Base-by-base conservation (phyloP, 495 filamentous ascomycete genomes). In the Tuber borchii region DNA sequence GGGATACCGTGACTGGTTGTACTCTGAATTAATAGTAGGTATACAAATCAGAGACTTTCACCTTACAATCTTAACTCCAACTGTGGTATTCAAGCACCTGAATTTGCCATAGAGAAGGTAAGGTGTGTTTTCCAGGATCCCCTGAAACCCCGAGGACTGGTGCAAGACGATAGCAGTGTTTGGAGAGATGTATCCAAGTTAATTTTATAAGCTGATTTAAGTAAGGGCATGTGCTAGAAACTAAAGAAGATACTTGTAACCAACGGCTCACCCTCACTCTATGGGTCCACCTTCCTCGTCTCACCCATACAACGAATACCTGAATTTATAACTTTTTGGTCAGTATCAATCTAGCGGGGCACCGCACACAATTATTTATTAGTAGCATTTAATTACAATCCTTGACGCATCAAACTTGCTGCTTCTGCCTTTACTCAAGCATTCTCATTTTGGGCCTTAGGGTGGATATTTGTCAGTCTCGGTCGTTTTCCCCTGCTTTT, bases 371-470 rank as follows among this genome's bases (percentile, higher is more conserved):
- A 56, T 26, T 9, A 26, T 56, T n/a, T 8, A 6, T 9, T n/a
- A n/a, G 10, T 26, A n/a, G n/a, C 1, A 56, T 77, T 83, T 22
- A 51, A 75, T 12, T 79, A 85, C 75, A 82, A 82, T 2, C 82
- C 85, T 0, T 76, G 83, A 56, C 75, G 72, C 45, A 79, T 87
- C 69, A 85, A 89, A 73, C 86, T 88, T 72, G 76, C 84, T 56
- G 86, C 85, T 40, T 87, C 85, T 5, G 79, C 87, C 2, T 31
- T 86, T 14, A 77, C 87, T 48, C 87, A 89, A 44, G 0, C 87
- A 22, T 1, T 88, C 56, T 84, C 81, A 79, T 89, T 89, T 89
- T 87, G 87, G 87, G 14, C 88, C 9, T 87, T 86, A 17, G 86
- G 85, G 1, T 51, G 85, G 9, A 56, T 82, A 69, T 4, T 40